Conservation (phyloP, 148 eudicot genomes). For the Rhododendron simsii region DNA sequence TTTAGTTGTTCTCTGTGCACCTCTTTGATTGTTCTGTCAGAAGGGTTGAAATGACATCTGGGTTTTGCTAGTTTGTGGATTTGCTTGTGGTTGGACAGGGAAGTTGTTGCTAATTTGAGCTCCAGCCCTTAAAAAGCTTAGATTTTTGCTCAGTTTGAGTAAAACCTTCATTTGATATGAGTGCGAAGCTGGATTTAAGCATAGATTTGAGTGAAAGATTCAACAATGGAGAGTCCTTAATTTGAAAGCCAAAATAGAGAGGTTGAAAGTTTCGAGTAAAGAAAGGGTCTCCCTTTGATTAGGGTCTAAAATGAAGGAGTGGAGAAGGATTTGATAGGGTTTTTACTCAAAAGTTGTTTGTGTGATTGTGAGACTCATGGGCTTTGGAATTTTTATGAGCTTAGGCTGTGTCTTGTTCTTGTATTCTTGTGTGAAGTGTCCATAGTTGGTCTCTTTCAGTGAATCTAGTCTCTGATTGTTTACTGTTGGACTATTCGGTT, state of each 20-base stretch:
- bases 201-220: neutral
- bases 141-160: neutral
- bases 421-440: neutral
- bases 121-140: neutral
- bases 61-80: neutral
- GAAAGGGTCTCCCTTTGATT: neutral
- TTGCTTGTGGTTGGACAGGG: neutral
- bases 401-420: neutral
- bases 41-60: neutral
- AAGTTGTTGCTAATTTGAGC: neutral
- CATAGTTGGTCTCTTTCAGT: neutral
- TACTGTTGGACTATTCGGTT: neutral
- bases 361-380: conserved; percentile 2
- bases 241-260: neutral
- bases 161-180: neutral
- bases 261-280: neutral
- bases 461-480: neutral
- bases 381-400: neutral
- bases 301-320: neutral
- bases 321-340: neutral
- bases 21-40: neutral
- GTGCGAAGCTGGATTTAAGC: neutral
- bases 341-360: neutral
- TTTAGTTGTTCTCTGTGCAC: neutral
- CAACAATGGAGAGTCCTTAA: neutral